phyloP scores from a whole-genome alignment of 2,329 filamentous ascomycete genomes.

The Huntiella moniliformis region DNA sequence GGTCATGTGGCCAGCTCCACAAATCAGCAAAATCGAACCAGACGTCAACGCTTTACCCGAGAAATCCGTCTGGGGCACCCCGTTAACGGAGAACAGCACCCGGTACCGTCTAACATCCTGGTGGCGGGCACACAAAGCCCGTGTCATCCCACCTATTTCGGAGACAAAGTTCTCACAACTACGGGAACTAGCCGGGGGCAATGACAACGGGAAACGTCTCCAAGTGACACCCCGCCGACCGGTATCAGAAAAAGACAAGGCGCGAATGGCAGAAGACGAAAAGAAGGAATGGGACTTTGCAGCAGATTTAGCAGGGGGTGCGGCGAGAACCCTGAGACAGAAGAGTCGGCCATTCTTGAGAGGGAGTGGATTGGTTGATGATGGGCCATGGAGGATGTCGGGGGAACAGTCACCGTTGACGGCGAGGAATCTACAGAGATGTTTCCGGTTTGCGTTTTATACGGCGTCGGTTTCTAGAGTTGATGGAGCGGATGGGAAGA shows the following conservation, averaged over 20 bases:
- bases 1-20: conserved; percentile 17
- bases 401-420: conserved; percentile 7
- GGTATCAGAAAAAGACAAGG: not conserved
- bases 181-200: conserved; percentile 5
- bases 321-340: conserved; percentile 5
- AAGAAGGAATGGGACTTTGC: conserved; percentile 6
- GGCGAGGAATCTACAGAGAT: conserved; percentile 8
- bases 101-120: conserved; percentile 16
- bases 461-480: conserved; percentile 8
- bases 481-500: not conserved
- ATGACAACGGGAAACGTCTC: conserved; percentile 8
- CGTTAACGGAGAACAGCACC: conserved; percentile 13
- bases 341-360: conserved; percentile 9
- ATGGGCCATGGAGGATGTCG: conserved; percentile 4
- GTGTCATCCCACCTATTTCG: conserved; percentile 25
- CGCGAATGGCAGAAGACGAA: not conserved
- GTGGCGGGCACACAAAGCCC: conserved; percentile 28
- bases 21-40: conserved; percentile 18
- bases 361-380: conserved; percentile 6
- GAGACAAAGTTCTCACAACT: conserved; percentile 5
- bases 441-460: conserved; percentile 10
- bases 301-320: conserved; percentile 2
- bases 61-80: conserved; percentile 31
- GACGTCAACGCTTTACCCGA: conserved; percentile 20
- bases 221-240: conserved; percentile 3